These are phyloP conservation scores for Hanseniaspora guilliermondii DNA, from an alignment of 805 yeast genomes.

Conservation along the genomic window DNA sequence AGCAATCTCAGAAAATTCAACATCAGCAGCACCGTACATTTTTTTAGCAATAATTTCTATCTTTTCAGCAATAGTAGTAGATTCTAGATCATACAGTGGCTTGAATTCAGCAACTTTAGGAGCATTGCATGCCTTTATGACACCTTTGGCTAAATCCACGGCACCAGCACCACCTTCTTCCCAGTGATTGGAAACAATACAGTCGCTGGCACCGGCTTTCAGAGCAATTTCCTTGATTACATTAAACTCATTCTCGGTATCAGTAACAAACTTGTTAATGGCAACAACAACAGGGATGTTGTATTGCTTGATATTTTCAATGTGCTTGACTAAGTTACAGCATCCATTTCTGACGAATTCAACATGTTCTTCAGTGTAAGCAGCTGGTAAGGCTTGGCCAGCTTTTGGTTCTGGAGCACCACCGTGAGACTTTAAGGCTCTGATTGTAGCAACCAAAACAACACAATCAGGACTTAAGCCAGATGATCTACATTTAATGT, in stretches of 20 bases:
- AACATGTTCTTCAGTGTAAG: slow-evolving; percentile 57
- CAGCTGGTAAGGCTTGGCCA: slow-evolving; percentile 66
- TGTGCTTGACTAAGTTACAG: slow-evolving; percentile 66
- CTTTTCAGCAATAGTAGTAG: slow-evolving; percentile 52
- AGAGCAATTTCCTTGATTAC: slow-evolving; percentile 54
- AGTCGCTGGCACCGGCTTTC: slow-evolving; percentile 68
- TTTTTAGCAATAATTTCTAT: slow-evolving; percentile 54
- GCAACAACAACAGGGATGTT: slow-evolving; percentile 77
- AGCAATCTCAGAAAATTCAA: slow-evolving; percentile 59
- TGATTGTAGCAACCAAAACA: slow-evolving; percentile 70
- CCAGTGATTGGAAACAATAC: slow-evolving; percentile 76
- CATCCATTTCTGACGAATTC: slow-evolving; percentile 59
- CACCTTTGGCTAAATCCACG: slow-evolving; percentile 57
- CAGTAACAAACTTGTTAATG: slow-evolving; percentile 65
- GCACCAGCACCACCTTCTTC: slow-evolving; percentile 80
- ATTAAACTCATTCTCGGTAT: slow-evolving; percentile 55
- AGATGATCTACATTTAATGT: slow-evolving; percentile 72
- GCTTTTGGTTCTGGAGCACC: slow-evolving; percentile 85
- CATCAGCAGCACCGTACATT: slow-evolving; percentile 67
- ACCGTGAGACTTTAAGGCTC: slow-evolving; percentile 78
- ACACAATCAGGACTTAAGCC: slow-evolving; percentile 67
- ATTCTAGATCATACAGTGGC: slow-evolving; percentile 50
- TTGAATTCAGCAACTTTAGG: slow-evolving; percentile 31
- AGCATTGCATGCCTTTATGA: slow-evolving; percentile 47
- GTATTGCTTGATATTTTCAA: slow-evolving; percentile 54